phyloP scores from a whole-genome alignment of 1,139 yeast genomes.

The Nakaseomyces kungkrabaensis region DNA sequence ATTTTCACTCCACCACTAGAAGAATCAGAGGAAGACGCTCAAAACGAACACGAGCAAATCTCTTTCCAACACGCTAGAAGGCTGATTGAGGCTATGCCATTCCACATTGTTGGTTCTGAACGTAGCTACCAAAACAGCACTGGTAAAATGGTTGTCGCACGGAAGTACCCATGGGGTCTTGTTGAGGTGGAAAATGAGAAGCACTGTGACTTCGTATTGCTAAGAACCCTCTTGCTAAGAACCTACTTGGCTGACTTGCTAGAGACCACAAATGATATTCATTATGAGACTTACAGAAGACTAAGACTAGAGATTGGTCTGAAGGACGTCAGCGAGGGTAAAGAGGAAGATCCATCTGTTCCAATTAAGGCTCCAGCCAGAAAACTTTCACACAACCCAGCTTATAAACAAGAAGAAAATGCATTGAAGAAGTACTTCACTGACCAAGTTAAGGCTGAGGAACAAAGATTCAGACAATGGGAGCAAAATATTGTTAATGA shows the following conservation, averaged over 20 bases:
- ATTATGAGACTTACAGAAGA: constrained; percentile 82
- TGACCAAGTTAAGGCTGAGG: constrained; percentile 97
- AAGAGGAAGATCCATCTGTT: constrained; percentile 10
- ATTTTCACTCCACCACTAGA: constrained; percentile 74
- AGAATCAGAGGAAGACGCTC: constrained; percentile 19
- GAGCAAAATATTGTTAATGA: constrained; percentile 91
- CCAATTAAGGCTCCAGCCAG: constrained; percentile 32
- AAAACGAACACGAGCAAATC: constrained; percentile 34
- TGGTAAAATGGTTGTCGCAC: constrained; percentile 73
- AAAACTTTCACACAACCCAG: constrained; percentile 61
- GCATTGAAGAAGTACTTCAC: constrained; percentile 89
- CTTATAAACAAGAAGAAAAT: constrained; percentile 92
- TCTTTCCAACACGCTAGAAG: constrained; percentile 74
- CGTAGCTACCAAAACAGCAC: constrained; percentile 68
- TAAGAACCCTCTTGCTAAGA: constrained; percentile 78
- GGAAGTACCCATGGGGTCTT: constrained; percentile 96
- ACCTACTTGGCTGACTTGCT: constrained; percentile 89
- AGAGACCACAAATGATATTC: constrained; percentile 80
- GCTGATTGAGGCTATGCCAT: constrained; percentile 87
- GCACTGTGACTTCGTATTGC: constrained; percentile 90
- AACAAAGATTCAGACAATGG: constrained; percentile 96
- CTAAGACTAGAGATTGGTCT: constrained; percentile 56
- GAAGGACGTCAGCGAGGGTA: constrained; percentile 12
- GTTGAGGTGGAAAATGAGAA: constrained; percentile 94
- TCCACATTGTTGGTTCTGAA: constrained; percentile 86